These are phyloP conservation scores for Megacollybia platyphylla DNA, from an alignment of 1,284 basidiomycete genomes.

Conservation along the genomic window DNA sequence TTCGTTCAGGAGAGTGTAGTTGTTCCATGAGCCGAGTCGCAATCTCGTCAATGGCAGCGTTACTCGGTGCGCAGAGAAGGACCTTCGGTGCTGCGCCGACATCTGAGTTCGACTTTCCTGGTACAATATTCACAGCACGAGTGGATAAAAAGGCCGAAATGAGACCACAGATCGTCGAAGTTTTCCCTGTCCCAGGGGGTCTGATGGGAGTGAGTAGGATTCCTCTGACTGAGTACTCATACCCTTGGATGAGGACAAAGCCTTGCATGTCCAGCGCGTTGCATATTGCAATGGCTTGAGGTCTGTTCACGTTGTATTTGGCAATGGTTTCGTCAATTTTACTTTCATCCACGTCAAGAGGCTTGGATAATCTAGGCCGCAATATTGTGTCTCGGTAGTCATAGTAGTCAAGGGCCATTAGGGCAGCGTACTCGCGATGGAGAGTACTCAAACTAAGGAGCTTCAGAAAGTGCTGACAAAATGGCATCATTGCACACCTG, in stretches of 20 bases:
- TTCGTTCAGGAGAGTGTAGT: constrained; percentile 43
- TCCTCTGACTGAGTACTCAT: constrained; percentile 11
- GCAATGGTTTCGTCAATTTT: constrained; percentile 61
- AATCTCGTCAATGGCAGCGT: constrained; percentile 97
- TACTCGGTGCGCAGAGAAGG: constrained; percentile 93
- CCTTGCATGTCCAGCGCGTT: constrained; percentile 66
- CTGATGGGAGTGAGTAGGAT: constrained; percentile 25
- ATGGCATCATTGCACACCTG: constrained; percentile 32
- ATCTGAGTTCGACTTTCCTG: constrained; percentile 24
- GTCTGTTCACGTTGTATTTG: constrained; percentile 76
- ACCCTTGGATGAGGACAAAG: constrained; percentile 95
- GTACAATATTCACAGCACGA: constrained; percentile 39
- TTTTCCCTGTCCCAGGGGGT: constrained; percentile 97
- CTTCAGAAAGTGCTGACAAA: constrained; percentile 5
- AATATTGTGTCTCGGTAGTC: constrained; percentile 67
- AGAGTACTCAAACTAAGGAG: constrained; percentile 71
- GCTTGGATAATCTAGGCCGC: constrained; percentile 43
- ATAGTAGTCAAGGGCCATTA: constrained; percentile 76
- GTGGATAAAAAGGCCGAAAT: constrained; percentile 73
- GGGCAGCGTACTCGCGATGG: constrained; percentile 84
- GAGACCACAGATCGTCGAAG: constrained; percentile 95
- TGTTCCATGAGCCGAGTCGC: constrained; percentile 80
- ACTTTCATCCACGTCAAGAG: constrained; percentile 31
- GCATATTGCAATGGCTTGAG: constrained; percentile 86
- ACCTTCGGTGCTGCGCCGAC: constrained; percentile 59